Evolutionary conservation across 768 basidiomycete genomes (phyloP).

Genomic region (Pilatotrama ljubarskyi): DNA sequence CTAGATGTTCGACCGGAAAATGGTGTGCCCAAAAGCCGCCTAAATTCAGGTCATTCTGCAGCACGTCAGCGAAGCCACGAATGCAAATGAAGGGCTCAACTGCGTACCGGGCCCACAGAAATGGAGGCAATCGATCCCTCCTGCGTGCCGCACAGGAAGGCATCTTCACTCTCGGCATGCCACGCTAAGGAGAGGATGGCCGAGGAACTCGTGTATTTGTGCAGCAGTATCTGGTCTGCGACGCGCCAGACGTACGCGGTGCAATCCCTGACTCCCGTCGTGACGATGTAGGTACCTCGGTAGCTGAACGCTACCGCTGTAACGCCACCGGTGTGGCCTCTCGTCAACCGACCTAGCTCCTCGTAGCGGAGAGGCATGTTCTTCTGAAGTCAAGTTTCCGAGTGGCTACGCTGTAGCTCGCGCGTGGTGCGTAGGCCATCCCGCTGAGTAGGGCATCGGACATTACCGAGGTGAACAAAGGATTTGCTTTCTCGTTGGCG

Average conservation of each 20-base stretch:
- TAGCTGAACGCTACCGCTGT: not conserved
- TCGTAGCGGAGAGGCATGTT: not conserved
- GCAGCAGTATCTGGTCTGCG: not conserved
- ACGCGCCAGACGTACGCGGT: not conserved
- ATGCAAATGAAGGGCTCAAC: too few species aligned
- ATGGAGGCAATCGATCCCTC: not conserved
- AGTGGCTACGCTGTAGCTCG: too few species aligned
- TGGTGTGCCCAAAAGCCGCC: not conserved
- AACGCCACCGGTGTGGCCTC: not conserved
- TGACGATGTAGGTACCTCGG: not conserved
- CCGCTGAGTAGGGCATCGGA: too few species aligned
- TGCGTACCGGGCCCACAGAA: not conserved
- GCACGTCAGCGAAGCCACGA: too few species aligned
- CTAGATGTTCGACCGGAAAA: not conserved
- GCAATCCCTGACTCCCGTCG: not conserved
- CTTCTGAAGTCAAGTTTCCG: too few species aligned
- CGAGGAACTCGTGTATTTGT: not conserved
- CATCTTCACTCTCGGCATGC: not conserved
- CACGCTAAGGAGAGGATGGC: not conserved
- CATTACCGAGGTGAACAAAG: too few species aligned
- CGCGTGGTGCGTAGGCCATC: too few species aligned
- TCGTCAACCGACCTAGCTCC: not conserved
- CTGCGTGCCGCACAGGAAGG: not conserved
- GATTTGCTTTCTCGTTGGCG: too few species aligned
- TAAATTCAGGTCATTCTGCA: not conserved